These are phyloP conservation scores for Leccinum arenicola DNA, from an alignment of 768 basidiomycete species.

Conservation along the genomic window DNA sequence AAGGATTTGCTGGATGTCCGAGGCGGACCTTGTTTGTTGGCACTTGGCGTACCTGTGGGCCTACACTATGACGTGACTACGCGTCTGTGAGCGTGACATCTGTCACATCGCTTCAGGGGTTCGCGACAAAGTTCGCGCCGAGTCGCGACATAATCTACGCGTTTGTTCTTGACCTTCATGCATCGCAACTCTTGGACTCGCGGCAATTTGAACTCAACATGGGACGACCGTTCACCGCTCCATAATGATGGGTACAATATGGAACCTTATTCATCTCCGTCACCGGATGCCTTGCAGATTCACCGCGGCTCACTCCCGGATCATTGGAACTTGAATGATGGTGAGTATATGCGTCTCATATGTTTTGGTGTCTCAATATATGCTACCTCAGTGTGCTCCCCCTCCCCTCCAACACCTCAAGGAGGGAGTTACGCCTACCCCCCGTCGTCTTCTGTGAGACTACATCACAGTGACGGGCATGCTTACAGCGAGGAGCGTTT, in stretches of 20 bases:
- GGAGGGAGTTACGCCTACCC: conserved; percentile 1
- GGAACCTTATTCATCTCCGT: conserved; percentile 9
- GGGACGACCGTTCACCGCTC: neutral
- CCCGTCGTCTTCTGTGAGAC: conserved; percentile 1
- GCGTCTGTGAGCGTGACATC: conserved; percentile 26
- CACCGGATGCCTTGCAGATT: conserved; percentile 5
- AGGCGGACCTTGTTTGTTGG: neutral
- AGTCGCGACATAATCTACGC: neutral
- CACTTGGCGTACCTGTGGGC: neutral
- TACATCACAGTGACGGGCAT: neutral
- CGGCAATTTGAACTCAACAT: neutral
- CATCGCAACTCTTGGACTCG: conserved; percentile 3
- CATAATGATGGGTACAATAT: neutral
- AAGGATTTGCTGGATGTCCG: conserved; percentile 2
- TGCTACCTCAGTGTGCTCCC: conserved; percentile 33
- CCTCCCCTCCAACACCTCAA: conserved; percentile 34
- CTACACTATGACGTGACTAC: conserved; percentile 21
- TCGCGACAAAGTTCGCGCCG: neutral
- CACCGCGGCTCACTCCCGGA: conserved; percentile 1
- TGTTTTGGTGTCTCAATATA: conserved; percentile 7
- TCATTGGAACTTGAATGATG: conserved; percentile 9
- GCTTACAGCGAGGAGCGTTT: neutral
- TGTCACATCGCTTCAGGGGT: conserved; percentile 15
- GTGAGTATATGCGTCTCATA: conserved; percentile 28
- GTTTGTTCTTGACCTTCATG: conserved; percentile 18